These are phyloP conservation scores for Musa balbisiana DNA, from an alignment of 202 grass and related monocot genomes.

Conservation along the genomic window DNA sequence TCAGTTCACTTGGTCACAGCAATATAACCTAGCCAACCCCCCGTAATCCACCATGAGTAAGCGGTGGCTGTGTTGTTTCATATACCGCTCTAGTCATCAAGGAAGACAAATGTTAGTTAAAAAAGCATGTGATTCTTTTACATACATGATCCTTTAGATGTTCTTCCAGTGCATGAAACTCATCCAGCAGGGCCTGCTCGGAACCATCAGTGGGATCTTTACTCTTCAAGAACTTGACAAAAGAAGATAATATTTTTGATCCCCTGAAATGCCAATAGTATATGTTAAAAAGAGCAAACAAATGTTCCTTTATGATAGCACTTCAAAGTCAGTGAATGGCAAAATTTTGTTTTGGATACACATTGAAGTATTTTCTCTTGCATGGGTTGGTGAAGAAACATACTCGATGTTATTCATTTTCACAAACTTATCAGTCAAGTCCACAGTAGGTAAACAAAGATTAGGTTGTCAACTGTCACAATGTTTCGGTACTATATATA, in stretches of 20 bases:
- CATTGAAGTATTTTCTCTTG: background rate
- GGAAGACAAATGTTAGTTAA: background rate
- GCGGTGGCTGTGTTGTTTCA: background rate
- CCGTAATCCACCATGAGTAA: too few species aligned
- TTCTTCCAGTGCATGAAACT: slow-evolving; percentile 55
- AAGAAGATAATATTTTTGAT: slow-evolving; percentile 67
- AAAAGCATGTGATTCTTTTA: background rate
- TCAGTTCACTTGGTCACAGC: background rate
- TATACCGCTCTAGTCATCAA: background rate
- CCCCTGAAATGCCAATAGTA: slow-evolving; percentile 43
- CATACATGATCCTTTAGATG: slow-evolving; percentile 81
- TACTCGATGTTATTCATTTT: background rate
- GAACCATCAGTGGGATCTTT: slow-evolving; percentile 71
- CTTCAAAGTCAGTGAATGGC: background rate
- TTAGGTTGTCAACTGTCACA: too few species aligned
- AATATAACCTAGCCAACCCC: too few species aligned
- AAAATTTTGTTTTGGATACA: background rate
- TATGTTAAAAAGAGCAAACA: slow-evolving; percentile 2
- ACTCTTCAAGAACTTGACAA: slow-evolving; percentile 70
- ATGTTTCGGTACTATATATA: too few species aligned
- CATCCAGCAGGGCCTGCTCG: slow-evolving; percentile 52
- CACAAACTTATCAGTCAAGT: too few species aligned
- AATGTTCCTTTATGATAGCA: slow-evolving; percentile 1
- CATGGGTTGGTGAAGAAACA: background rate
- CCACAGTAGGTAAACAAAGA: too few species aligned